Evolutionary conservation across 148 eudicot species (phyloP).

Genomic region (Cornus controversa): DNA sequence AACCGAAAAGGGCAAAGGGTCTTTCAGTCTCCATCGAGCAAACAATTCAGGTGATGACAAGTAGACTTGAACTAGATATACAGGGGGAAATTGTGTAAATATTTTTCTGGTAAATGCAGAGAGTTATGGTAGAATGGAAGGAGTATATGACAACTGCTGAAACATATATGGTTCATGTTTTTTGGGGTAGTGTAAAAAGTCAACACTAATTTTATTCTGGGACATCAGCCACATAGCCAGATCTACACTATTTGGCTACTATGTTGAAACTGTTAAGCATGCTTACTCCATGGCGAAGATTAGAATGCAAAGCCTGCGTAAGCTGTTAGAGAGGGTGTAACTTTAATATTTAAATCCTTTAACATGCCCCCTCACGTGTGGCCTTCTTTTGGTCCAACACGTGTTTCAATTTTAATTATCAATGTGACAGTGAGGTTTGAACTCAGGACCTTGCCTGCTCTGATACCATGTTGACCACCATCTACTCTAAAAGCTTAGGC

Average conservation of each 20-base stretch:
- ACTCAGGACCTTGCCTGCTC: no score
- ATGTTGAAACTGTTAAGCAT: background rate
- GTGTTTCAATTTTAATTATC: no score
- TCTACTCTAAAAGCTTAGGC: no score
- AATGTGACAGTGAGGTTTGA: no score
- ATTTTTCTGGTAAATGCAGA: background rate
- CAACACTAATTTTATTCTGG: background rate
- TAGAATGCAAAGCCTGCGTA: no score
- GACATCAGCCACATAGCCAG: background rate
- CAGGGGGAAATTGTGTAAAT: no score
- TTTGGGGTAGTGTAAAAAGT: background rate
- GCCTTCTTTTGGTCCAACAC: no score
- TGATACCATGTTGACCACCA: no score
- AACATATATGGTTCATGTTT: background rate
- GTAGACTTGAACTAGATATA: background rate
- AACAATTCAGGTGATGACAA: slow-evolving; percentile 50
- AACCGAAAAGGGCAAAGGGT: slow-evolving; percentile 55
- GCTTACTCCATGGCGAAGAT: background rate
- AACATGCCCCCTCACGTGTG: no score
- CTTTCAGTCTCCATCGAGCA: slow-evolving; percentile 46
- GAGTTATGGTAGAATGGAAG: background rate
- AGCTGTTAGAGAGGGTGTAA: no score
- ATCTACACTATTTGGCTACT: background rate
- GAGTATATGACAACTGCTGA: background rate
- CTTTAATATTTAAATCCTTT: no score